Evolutionary conservation across 208 protist species (phyloP).

Genomic region (Porcisia hertigi): DNA sequence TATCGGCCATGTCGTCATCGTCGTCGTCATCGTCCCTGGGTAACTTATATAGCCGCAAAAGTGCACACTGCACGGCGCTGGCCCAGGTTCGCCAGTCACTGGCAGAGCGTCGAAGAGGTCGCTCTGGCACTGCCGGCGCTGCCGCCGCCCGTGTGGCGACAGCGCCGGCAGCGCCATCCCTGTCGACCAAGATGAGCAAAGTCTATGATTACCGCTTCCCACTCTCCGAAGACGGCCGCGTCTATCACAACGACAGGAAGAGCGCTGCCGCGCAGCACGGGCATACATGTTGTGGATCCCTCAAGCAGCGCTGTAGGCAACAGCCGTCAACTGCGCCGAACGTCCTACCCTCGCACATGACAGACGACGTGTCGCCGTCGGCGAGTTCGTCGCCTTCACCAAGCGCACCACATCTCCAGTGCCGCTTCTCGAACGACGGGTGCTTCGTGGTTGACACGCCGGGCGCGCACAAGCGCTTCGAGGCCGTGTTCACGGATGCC

Average conservation of each 20-base stretch:
- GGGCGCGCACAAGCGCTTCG: constrained; percentile 5
- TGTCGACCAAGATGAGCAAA: neutral
- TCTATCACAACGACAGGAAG: too few species aligned
- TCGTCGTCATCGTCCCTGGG: neutral
- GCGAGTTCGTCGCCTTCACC: neutral
- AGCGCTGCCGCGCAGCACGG: neutral
- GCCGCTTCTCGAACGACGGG: constrained; percentile 28
- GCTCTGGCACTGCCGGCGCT: neutral
- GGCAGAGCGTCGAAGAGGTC: constrained; percentile 8
- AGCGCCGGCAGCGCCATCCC: neutral
- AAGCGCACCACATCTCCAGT: neutral
- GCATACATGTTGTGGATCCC: neutral
- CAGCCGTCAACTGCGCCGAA: neutral
- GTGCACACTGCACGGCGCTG: neutral
- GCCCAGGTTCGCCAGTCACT: constrained; percentile 11
- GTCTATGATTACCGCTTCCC: too few species aligned
- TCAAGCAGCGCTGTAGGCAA: neutral
- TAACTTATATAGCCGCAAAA: neutral
- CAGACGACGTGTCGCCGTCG: neutral
- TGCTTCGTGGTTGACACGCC: constrained; percentile 27
- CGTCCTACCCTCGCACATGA: neutral
- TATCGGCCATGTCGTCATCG: neutral
- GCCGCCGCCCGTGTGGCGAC: neutral
- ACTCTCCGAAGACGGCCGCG: neutral
- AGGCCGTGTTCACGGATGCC: neutral